Evolutionary conservation across 116 monocot species (phyloP).

Genomic region (Iris pallida): DNA sequence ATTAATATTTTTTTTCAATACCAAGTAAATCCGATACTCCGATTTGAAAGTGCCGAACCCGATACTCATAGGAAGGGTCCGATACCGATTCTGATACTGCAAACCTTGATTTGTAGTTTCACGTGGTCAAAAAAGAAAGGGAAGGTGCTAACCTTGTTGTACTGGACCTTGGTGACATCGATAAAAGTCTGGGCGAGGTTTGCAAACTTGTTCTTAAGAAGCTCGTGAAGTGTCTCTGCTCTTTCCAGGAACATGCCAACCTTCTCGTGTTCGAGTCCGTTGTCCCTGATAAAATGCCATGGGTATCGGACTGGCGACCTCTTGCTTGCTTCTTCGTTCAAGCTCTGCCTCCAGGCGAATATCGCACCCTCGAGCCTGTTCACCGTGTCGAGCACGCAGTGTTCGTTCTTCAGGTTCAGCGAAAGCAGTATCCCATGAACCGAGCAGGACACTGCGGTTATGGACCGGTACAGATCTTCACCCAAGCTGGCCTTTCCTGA

Average conservation of each 20-base stretch:
- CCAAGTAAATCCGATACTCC: too few species aligned
- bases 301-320: constrained; percentile 37
- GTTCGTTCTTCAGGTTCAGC: constrained; percentile 68
- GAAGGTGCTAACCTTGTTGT: constrained; percentile 97
- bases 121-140: too few species aligned
- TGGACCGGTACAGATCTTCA: constrained; percentile 40
- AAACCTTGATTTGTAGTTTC: too few species aligned
- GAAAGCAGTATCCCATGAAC: constrained; percentile 50
- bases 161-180: constrained; percentile 71
- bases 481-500: constrained; percentile 78
- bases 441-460: constrained; percentile 40
- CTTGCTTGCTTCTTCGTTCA: constrained; percentile 37
- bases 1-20: too few species aligned
- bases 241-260: constrained; percentile 35
- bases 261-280: constrained; percentile 37
- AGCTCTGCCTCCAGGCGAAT: constrained; percentile 61
- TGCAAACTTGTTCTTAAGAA: constrained; percentile 67
- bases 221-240: constrained; percentile 54
- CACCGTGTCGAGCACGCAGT: constrained; percentile 61
- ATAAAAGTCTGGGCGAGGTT: constrained; percentile 86
- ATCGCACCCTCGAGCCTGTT: constrained; percentile 74
- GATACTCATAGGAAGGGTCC: too few species aligned
- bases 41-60: too few species aligned
- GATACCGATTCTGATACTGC: too few species aligned
- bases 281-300: constrained; percentile 49